These are phyloP conservation scores for Musa troglodytarum DNA, from an alignment of 176 grass and related monocot species.

Conservation along the genomic window DNA sequence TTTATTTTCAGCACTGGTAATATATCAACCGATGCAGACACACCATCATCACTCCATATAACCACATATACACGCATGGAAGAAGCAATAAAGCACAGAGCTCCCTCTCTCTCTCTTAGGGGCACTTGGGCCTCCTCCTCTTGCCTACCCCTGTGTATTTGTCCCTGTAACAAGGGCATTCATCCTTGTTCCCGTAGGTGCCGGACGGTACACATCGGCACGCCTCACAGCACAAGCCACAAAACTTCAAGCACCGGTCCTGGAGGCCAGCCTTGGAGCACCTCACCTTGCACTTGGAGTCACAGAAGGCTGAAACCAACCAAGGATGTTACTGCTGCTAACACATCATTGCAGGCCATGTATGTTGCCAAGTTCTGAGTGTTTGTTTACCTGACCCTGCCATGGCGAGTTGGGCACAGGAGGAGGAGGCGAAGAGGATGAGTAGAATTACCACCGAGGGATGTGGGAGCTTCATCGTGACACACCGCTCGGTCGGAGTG, in stretches of 20 bases:
- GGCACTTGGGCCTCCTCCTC: conserved; percentile 54
- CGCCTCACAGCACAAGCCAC: conserved; percentile 62
- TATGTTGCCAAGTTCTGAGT: too few relatives aligned
- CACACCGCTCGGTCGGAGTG: too few relatives aligned
- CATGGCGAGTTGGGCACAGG: conserved; percentile 28
- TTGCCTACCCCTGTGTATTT: conserved; percentile 29
- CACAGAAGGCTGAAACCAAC: conserved; percentile 28
- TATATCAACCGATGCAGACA: too few relatives aligned
- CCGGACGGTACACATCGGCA: conserved; percentile 74
- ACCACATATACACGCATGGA: background rate
- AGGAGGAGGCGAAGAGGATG: conserved; percentile 26
- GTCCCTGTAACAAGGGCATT: conserved; percentile 87
- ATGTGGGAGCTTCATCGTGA: conserved; percentile 16
- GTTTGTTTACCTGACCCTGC: conserved; percentile 22
- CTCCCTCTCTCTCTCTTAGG: background rate
- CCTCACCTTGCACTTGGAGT: conserved; percentile 49
- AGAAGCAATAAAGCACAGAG: background rate
- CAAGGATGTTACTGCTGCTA: too few relatives aligned
- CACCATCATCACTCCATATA: too few relatives aligned
- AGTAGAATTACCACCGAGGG: conserved; percentile 20
- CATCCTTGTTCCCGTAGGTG: conserved; percentile 57
- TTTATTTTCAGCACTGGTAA: too few relatives aligned
- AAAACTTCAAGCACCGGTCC: conserved; percentile 43
- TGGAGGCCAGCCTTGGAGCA: conserved; percentile 45
- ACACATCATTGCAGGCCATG: too few relatives aligned